Percentiles rank a stretch among this genome's conserved stretches.
phyloP scores from a whole-genome alignment of 2,329 filamentous ascomycete species.

The Pyrenochaeta sp. region DNA sequence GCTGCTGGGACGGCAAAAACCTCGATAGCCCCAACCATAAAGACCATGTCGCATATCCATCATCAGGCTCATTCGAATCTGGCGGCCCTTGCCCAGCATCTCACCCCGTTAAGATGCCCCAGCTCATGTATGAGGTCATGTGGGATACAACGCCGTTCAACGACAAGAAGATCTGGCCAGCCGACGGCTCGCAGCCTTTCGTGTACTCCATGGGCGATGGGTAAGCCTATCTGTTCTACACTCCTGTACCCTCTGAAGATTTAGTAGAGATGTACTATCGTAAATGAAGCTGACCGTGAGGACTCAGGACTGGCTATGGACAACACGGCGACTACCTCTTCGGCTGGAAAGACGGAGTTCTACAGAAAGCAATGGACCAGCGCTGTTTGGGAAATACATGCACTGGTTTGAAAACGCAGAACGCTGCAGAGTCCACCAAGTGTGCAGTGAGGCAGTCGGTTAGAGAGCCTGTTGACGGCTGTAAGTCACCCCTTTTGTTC shows the following conservation, averaged over 20 bases:
- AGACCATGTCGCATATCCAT: not conserved
- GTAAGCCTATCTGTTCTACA: slow-evolving; percentile 6
- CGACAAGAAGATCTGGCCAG: slow-evolving; percentile 32
- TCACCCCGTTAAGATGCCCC: slow-evolving; percentile 56
- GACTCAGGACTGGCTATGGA: slow-evolving; percentile 32
- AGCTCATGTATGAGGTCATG: slow-evolving; percentile 58
- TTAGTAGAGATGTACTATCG: not conserved
- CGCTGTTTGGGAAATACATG: slow-evolving; percentile 43
- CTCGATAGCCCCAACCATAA: not conserved
- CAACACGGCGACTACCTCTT: slow-evolving; percentile 37
- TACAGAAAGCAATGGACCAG: slow-evolving; percentile 54
- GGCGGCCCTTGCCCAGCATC: slow-evolving; percentile 48
- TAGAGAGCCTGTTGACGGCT: slow-evolving; percentile 29
- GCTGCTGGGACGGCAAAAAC: slow-evolving; percentile 18
- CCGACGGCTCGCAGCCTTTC: slow-evolving; percentile 34
- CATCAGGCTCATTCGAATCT: slow-evolving; percentile 20
- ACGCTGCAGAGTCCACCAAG: slow-evolving; percentile 16
- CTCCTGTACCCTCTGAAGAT: not conserved
- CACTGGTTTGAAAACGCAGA: slow-evolving; percentile 41
- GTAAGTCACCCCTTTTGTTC: slow-evolving; percentile 12
- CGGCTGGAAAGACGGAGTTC: slow-evolving; percentile 60
- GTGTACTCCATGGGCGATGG: slow-evolving; percentile 50
- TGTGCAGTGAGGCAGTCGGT: slow-evolving; percentile 30
- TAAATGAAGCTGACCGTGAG: not conserved
- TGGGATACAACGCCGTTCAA: slow-evolving; percentile 52